Evolutionary conservation across 306 rosid species (phyloP), one percentile per base, ranked within the genome.

Genomic region (Cicer yamashitae): DNA sequence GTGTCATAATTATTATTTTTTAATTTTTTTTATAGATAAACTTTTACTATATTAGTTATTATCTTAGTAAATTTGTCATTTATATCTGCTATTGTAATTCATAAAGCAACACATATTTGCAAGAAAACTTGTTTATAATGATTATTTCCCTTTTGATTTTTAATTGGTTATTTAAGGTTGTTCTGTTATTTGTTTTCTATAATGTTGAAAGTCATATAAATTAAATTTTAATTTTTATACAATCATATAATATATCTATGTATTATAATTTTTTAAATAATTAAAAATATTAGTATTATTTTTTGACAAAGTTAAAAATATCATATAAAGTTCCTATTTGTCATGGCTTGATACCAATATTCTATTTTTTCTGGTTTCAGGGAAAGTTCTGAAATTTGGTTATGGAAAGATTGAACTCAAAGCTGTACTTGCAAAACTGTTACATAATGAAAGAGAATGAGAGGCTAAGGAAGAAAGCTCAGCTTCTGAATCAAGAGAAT

Each of bases 401-500:
- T 45, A 94, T 96, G 99, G 99, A 96, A 57, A 89, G 96, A 71
- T 78, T 96, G 79, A 96, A 96, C 96, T 92, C 99, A 58, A 90
- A 96, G 87, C 88, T 96, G 78, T 91, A 87, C 82, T 70, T 96
- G 84, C 92, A 96, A 76, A 96, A 96, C 96, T 91, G 96, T 81
- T 89, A 88, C 93, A 96, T 96, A 86, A 87, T 92, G 98, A 85
- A 90, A 58, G 99, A 96, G 85, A 96, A 96, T 45, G 99, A 96
- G 76, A 90, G 85, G 81, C 84, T 96, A 7, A 90, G 98, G 92
- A 96, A 96, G 96, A 96, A 96, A 56, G 99, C 99, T 1, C 97
- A 92, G 79, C 71, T 92, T 82, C 89, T 96, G 63, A 92, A 96
- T 82, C 97, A 96, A 78, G 99, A 96, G 91, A 96, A 96, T 73